These are phyloP conservation scores for Claviceps purpurea DNA, from an alignment of 2,329 filamentous ascomycete species.

Conservation along the genomic window DNA sequence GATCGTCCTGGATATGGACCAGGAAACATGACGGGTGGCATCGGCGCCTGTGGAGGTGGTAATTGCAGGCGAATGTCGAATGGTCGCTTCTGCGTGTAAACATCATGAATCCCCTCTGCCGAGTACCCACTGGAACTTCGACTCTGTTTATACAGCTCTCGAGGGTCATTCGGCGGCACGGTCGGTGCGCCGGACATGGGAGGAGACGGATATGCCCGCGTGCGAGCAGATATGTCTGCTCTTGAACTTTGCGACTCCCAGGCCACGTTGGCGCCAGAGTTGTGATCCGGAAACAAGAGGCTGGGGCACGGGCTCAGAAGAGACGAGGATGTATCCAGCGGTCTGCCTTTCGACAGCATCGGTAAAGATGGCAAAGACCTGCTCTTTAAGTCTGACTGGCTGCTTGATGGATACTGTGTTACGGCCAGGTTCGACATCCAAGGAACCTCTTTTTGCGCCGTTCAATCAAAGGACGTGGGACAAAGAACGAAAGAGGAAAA, in stretches of 20 bases:
- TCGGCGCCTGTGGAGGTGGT: conserved; percentile 13
- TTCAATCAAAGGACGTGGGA: background rate
- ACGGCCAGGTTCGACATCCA: background rate
- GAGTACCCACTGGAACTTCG: conserved; percentile 30
- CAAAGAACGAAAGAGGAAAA: background rate
- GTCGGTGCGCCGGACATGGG: conserved; percentile 61
- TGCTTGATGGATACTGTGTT: background rate
- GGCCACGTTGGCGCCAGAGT: conserved; percentile 24
- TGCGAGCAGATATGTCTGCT: conserved; percentile 39
- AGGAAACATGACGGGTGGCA: conserved; percentile 8
- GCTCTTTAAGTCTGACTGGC: conserved; percentile 22
- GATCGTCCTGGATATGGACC: conserved; percentile 15
- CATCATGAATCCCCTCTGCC: conserved; percentile 32
- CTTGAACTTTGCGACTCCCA: conserved; percentile 4
- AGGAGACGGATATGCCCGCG: conserved; percentile 55
- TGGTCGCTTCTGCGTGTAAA: conserved; percentile 23
- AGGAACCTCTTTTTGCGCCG: background rate
- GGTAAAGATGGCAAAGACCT: conserved; percentile 23
- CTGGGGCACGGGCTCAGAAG: conserved; percentile 47
- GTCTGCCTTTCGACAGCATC: conserved; percentile 41
- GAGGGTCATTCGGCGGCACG: conserved; percentile 43
- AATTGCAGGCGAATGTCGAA: conserved; percentile 12
- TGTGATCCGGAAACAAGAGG: conserved; percentile 38
- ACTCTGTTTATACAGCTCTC: conserved; percentile 42
- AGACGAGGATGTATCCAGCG: conserved; percentile 27